These are phyloP conservation scores for Didymosphaeria variabile DNA, from an alignment of 2,329 filamentous ascomycete species.

Conservation along the genomic window DNA sequence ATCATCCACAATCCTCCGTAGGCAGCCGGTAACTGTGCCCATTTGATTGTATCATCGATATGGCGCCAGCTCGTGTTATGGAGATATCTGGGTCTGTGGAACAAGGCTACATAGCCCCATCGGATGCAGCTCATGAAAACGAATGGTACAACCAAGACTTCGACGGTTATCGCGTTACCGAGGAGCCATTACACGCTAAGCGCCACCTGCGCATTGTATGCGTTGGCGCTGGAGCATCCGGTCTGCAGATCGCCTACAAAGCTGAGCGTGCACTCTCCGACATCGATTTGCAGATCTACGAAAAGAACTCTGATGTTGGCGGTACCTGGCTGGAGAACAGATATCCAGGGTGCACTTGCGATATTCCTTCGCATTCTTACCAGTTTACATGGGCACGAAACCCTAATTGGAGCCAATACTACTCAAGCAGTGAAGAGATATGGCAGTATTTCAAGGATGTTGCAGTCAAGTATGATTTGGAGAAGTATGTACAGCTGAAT, in stretches of 20 bases:
- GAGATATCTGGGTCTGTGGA: neutral
- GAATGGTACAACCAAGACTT: neutral
- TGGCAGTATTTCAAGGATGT: conserved; percentile 37
- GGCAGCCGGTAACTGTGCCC: neutral
- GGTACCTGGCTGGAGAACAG: conserved; percentile 51
- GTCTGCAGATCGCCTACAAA: neutral
- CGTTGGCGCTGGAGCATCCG: neutral
- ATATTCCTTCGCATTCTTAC: conserved; percentile 33
- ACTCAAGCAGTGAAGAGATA: conserved; percentile 48
- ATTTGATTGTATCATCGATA: neutral
- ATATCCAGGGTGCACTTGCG: conserved; percentile 52
- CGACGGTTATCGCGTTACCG: neutral
- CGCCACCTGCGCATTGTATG: neutral
- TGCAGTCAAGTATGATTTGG: neutral
- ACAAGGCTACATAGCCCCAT: neutral
- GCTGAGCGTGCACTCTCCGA: neutral
- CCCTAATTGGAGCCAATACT: conserved; percentile 49
- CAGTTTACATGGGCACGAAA: conserved; percentile 50
- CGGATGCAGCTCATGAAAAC: neutral
- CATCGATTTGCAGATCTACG: conserved; percentile 42
- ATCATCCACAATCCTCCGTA: neutral
- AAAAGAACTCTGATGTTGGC: conserved; percentile 46
- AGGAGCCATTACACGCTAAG: neutral
- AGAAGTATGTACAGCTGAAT: neutral
- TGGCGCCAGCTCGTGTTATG: neutral